These are phyloP conservation scores for Colletotrichum sp. DNA, from an alignment of 2,329 filamentous ascomycete species.

Conservation along the genomic window DNA sequence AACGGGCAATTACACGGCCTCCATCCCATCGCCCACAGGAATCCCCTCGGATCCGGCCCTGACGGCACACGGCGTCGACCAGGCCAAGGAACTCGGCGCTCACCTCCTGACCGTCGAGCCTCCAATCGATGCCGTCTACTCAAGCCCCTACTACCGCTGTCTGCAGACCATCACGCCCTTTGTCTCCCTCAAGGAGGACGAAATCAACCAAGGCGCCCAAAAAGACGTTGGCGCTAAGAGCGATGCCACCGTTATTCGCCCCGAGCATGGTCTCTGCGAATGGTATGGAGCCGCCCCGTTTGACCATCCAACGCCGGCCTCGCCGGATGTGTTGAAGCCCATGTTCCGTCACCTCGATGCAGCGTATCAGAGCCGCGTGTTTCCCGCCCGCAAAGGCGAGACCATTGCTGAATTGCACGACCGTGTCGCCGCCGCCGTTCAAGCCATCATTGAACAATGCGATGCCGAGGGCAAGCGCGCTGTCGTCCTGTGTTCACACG, in stretches of 20 bases:
- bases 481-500: conserved; percentile 86
- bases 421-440: conserved; percentile 73
- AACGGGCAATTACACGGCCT: conserved; percentile 78
- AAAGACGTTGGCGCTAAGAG: conserved; percentile 2
- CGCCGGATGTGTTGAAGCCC: conserved; percentile 62
- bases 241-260: conserved; percentile 48
- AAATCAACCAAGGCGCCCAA: conserved; percentile 15
- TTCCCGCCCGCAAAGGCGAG: conserved; percentile 78
- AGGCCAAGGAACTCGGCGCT: conserved; percentile 77
- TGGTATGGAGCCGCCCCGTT: conserved; percentile 92
- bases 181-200: conserved; percentile 46
- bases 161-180: conserved; percentile 82
- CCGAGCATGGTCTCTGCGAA: conserved; percentile 71
- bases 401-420: conserved; percentile 80
- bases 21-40: conserved; percentile 81
- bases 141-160: conserved; percentile 86
- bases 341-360: conserved; percentile 71
- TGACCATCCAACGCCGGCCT: conserved; percentile 80
- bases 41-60: conserved; percentile 88
- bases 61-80: conserved; percentile 83
- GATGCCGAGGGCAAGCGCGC: conserved; percentile 74
- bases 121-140: conserved; percentile 79
- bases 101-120: conserved; percentile 68
- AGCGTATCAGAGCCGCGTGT: conserved; percentile 65
- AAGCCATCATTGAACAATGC: conserved; percentile 72